phyloP scores from a whole-genome alignment of 2,329 filamentous ascomycete genomes.

The Cryoendolithus antarcticus region DNA sequence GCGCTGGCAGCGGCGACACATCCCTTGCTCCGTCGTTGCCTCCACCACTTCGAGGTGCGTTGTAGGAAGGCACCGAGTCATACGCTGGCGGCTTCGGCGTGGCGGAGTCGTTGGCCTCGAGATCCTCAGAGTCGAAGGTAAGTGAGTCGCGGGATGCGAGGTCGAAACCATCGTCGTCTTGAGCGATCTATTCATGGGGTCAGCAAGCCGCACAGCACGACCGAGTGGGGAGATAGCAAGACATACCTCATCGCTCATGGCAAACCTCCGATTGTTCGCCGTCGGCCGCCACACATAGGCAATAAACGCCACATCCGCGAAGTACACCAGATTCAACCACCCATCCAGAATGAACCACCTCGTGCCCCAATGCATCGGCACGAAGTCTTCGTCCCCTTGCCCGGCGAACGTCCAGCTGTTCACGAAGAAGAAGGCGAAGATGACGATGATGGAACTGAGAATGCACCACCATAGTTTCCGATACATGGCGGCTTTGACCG shows the following conservation, averaged over 20 bases:
- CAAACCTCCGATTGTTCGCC: constrained; percentile 90
- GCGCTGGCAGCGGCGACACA: constrained; percentile 40
- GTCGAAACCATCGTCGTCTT: constrained; percentile 97
- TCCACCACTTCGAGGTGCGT: constrained; percentile 27
- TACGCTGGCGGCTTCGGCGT: constrained; percentile 25
- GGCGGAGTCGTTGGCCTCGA: constrained; percentile 20
- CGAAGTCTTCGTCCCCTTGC: constrained; percentile 71
- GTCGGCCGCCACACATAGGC: constrained; percentile 95
- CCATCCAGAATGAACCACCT: constrained; percentile 96
- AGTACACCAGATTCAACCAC: constrained; percentile 93
- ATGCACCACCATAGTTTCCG: constrained; percentile 99
- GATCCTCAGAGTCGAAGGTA: constrained; percentile 44
- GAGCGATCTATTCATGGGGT: constrained; percentile 52
- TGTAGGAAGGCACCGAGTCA: constrained; percentile 21
- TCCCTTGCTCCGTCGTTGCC: constrained; percentile 21
- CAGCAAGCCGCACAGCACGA: too few relatives aligned
- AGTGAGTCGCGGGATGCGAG: constrained; percentile 74
- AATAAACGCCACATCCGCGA: constrained; percentile 83
- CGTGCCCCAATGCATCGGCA: constrained; percentile 93
- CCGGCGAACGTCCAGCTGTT: constrained; percentile 94
- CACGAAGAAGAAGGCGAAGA: constrained; percentile 97
- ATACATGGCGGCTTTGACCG: constrained; percentile 90
- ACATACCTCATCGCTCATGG: constrained; percentile 87
- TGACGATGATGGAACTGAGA: constrained; percentile 78
- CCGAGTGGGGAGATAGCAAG: too few relatives aligned